These are phyloP conservation scores for Rubroshorea leprosula DNA, from an alignment of 345 rosid species.

Conservation along the genomic window DNA sequence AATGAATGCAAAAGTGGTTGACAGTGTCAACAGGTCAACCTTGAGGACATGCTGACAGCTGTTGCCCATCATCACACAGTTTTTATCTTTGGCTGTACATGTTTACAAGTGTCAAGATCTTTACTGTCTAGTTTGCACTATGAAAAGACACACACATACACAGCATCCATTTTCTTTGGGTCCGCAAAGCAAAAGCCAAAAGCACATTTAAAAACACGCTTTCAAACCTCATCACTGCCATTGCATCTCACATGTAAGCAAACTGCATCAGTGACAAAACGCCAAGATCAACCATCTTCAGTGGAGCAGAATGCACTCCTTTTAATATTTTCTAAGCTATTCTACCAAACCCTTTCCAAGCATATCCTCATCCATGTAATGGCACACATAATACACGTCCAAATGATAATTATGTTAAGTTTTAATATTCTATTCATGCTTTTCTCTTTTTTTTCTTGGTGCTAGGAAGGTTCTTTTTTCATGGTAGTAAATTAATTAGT, in stretches of 20 bases:
- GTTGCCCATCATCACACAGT: slow-evolving; percentile 28
- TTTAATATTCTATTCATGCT: neutral
- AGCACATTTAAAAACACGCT: slow-evolving; percentile 11
- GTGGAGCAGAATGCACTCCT: slow-evolving; percentile 8
- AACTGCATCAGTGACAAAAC: slow-evolving; percentile 15
- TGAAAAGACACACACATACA: slow-evolving; percentile 4
- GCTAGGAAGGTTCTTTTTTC: too few relatives aligned
- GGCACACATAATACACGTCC: too few relatives aligned
- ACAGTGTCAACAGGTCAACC: slow-evolving; percentile 36
- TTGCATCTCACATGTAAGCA: slow-evolving; percentile 22
- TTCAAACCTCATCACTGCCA: slow-evolving; percentile 1
- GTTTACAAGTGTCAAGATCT: slow-evolving; percentile 9
- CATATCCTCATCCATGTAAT: neutral
- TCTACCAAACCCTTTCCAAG: neutral
- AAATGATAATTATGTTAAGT: neutral
- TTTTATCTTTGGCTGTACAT: neutral
- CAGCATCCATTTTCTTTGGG: neutral
- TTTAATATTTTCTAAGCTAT: neutral
- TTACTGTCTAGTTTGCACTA: neutral
- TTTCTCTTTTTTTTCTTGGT: neutral
- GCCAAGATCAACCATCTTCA: slow-evolving; percentile 10
- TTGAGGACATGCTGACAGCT: slow-evolving; percentile 36
- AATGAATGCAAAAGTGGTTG: slow-evolving; percentile 27
- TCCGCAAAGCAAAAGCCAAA: neutral
- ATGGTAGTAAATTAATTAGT: too few relatives aligned